Conservation (phyloP, 208 protist genomes). For the Leishmania amazonensis region DNA sequence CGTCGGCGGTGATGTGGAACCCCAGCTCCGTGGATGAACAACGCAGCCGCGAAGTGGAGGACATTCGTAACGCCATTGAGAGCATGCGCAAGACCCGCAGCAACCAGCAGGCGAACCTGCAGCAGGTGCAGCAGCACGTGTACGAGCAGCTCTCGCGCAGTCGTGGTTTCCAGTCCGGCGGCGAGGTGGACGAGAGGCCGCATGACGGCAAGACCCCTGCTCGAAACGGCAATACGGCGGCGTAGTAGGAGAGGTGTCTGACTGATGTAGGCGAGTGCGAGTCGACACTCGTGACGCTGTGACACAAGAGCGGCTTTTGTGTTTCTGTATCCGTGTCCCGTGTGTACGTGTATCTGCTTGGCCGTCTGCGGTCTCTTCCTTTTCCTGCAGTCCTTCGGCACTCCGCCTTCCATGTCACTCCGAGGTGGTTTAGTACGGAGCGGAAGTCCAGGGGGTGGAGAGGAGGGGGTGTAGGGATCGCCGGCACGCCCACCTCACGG, state of each 20-base stretch:
- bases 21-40: background rate
- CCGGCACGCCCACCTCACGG: background rate
- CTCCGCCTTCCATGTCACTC: background rate
- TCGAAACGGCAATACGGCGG: background rate
- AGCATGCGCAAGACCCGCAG: conserved; percentile 24
- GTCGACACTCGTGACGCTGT: background rate
- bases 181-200: background rate
- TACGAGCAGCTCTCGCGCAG: conserved; percentile 35
- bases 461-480: background rate
- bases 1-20: background rate
- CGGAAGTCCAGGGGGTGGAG: background rate
- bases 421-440: background rate
- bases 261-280: background rate
- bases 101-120: conserved; percentile 24
- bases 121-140: conserved; percentile 30
- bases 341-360: background rate
- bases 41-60: conserved; percentile 19
- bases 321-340: background rate
- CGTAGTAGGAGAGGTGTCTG: background rate
- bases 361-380: background rate
- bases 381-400: background rate
- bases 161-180: conserved; percentile 22
- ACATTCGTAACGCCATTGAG: conserved; percentile 20
- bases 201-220: background rate
- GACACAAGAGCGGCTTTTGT: background rate